Percentiles rank a stretch among this genome's conserved stretches.
Conservation (phyloP, 2,329 filamentous ascomycete species). For the Alternaria incomplexa region DNA sequence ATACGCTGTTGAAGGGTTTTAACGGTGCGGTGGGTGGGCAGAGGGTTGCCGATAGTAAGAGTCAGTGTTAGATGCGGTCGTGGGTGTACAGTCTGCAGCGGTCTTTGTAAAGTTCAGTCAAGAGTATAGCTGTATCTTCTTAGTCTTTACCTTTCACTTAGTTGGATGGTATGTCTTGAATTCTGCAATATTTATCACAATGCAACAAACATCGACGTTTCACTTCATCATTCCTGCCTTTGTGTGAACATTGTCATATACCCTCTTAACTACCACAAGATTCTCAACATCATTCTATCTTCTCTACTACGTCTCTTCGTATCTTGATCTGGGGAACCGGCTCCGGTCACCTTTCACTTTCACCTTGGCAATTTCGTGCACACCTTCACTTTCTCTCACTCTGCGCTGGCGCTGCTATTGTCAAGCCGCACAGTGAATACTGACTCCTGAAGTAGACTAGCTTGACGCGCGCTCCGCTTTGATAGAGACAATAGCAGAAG, state of each 20-base stretch:
- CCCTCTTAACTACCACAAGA: background rate
- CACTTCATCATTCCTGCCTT: background rate
- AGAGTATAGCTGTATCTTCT: background rate
- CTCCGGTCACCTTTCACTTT: background rate
- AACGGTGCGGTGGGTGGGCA: background rate
- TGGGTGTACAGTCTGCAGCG: rapidly evolving
- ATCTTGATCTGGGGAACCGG: background rate
- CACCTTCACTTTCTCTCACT: background rate
- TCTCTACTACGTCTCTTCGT: background rate
- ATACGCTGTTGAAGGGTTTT: background rate
- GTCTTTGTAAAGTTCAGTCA: background rate
- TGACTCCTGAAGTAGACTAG: background rate
- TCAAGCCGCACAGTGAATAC: background rate
- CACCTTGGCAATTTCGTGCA: background rate
- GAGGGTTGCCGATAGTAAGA: background rate
- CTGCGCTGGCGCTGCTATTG: background rate
- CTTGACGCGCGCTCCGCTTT: background rate
- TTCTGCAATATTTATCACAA: background rate
- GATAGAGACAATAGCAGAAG: background rate
- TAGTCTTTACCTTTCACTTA: rapidly evolving
- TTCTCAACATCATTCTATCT: background rate
- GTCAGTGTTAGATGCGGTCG: background rate
- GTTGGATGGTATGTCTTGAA: background rate
- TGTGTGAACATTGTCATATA: background rate
- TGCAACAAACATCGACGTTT: background rate